Base-by-base conservation (phyloP, 2,329 filamentous ascomycete species). In the Diaporthe amygdali region DNA sequence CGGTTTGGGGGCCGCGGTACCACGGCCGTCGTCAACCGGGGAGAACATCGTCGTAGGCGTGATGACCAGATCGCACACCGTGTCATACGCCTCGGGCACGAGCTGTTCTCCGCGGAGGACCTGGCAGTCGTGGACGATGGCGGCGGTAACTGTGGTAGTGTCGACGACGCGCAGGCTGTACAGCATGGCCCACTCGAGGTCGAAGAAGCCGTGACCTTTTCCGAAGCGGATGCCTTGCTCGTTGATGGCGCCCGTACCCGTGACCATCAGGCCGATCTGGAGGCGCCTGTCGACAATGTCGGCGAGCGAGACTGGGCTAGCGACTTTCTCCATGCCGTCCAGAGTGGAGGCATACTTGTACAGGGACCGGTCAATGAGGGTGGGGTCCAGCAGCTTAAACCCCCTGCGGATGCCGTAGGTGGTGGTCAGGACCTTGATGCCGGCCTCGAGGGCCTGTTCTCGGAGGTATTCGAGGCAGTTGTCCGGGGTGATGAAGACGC, bases 281-380 rank as follows among this genome's bases (percentile, higher is more conserved):
- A 78, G 55, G 1, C 74, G 73, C 46, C 79, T 71, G 14, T 78
- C 76, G n/a, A 69, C 71, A 54, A 85, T 75, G 49, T 84, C 78
- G 10, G 76, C 75, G 6, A 85, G 73, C n/a, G 77, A 78, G 3
- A 84, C 72, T 15, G 74, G 68, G 39, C 75, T 69, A 0, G 81
- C 83, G n/a, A 82, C 71, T 68, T 76, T 81, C 75, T 85, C 83
- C 82, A 85, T 84, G 3, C 81, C 81, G 75, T 85, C 83, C 22
- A 84, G 73, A 70, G 78, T 79, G n/a, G 81, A 79, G 12, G 82
- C 81, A 27, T 80, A 74, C 71, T 77, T 76, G 61, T 77, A 76
- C 46, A 77, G 76, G 2, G 66, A 71, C 27, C 76, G 74, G 20
- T 46, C 41, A 41, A 83, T 82, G 6, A 66, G 59, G 5, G 72